A percentile compares a stretch with the other conserved stretches of the same genome.
These are phyloP conservation scores for Delonix regia DNA, from an alignment of 306 rosid species.

Conservation along the genomic window DNA sequence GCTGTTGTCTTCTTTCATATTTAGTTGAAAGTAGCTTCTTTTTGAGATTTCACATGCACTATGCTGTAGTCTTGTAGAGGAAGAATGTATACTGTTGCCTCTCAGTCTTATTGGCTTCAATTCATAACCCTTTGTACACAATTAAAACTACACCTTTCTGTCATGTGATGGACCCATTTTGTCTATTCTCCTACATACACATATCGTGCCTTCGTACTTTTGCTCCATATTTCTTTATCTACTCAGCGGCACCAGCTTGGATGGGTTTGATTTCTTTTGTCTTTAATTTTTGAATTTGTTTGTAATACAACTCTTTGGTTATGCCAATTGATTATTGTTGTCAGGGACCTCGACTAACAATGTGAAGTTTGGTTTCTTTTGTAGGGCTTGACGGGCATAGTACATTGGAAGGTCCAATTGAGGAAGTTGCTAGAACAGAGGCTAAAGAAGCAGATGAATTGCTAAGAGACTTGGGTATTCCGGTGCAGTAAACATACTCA, in stretches of 20 bases:
- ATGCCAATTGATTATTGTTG: constrained; percentile 6
- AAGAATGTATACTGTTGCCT: neutral
- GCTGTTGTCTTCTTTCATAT: neutral
- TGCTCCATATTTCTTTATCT: constrained; percentile 3
- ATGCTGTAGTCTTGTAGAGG: neutral
- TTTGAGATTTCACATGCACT: neutral
- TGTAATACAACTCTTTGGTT: constrained; percentile 19
- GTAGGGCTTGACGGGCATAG: constrained; percentile 72
- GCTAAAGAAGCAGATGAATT: constrained; percentile 79
- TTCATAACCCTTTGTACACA: neutral
- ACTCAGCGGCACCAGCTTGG: neutral
- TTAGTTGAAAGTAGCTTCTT: neutral
- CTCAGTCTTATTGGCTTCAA: neutral
- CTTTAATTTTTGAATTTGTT: neutral
- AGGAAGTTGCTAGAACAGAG: constrained; percentile 86
- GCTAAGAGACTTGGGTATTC: constrained; percentile 81
- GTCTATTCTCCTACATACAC: neutral
- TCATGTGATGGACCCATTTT: neutral
- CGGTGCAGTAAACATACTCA: constrained; percentile 51
- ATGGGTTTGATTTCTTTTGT: neutral
- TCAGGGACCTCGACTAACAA: constrained; percentile 5
- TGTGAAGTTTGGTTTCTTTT: constrained; percentile 34
- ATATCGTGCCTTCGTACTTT: neutral
- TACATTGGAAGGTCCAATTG: constrained; percentile 82
- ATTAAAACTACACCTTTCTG: neutral